These are phyloP conservation scores for Epichloe elymi DNA, from an alignment of 2,329 filamentous ascomycete genomes.

Conservation along the genomic window DNA sequence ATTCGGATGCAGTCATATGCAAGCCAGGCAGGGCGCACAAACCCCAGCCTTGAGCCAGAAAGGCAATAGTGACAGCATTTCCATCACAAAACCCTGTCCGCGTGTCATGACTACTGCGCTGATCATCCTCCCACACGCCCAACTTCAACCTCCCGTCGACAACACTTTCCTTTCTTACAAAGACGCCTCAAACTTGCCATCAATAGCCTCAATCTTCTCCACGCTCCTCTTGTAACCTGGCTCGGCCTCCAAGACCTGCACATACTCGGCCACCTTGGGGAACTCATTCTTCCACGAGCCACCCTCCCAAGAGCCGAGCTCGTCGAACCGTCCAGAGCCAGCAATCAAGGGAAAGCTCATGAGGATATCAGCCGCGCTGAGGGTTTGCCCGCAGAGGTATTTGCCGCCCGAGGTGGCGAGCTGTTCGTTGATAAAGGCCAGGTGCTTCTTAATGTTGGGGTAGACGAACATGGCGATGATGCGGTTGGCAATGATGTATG, in stretches of 20 bases:
- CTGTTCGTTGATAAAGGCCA: constrained; percentile 36
- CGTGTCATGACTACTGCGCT: neutral
- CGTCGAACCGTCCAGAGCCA: constrained; percentile 24
- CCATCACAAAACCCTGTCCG: neutral
- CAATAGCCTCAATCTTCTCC: constrained; percentile 36
- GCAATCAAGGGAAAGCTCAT: constrained; percentile 39
- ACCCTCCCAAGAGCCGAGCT: constrained; percentile 28
- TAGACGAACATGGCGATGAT: constrained; percentile 28
- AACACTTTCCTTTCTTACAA: neutral
- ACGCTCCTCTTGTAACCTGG: constrained; percentile 35
- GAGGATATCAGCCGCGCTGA: constrained; percentile 41
- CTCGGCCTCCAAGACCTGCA: constrained; percentile 29
- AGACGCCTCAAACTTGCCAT: constrained; percentile 22
- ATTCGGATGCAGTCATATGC: too few relatives aligned
- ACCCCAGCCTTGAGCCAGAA: too few relatives aligned
- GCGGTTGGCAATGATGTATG: constrained; percentile 28
- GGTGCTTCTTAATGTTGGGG: constrained; percentile 34
- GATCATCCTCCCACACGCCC: neutral
- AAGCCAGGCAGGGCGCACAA: too few relatives aligned
- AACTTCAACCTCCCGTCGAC: neutral
- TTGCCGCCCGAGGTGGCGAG: constrained; percentile 30
- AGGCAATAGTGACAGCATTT: too few relatives aligned
- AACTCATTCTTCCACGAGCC: constrained; percentile 25
- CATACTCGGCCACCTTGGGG: constrained; percentile 35
- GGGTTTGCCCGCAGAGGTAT: constrained; percentile 35